Evolutionary conservation across 1,284 basidiomycete genomes (phyloP).

Genomic region (Apiotrichum mycotoxinovorans): DNA sequence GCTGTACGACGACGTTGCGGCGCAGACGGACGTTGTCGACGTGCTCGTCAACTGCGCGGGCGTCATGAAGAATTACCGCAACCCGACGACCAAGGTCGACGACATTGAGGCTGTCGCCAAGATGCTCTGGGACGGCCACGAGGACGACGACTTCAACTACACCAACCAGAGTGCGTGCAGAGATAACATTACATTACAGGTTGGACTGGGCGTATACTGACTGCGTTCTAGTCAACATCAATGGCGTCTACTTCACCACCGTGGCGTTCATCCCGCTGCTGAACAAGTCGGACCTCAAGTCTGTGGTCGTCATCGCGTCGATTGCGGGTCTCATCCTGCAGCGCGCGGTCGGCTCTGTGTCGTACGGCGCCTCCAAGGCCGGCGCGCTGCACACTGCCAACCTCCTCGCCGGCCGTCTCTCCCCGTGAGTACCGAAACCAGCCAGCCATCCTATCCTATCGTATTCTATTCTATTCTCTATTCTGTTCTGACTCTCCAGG

Average conservation of each 20-base stretch:
- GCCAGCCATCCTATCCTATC: no score
- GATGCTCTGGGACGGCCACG: constrained; percentile 37
- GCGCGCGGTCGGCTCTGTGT: constrained; percentile 30
- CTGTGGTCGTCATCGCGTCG: constrained; percentile 45
- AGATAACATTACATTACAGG: no score
- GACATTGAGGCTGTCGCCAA: constrained; percentile 36
- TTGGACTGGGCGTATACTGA: no score
- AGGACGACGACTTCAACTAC: constrained; percentile 35
- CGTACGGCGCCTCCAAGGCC: constrained; percentile 47
- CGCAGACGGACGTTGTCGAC: constrained; percentile 29
- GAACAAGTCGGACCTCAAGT: constrained; percentile 35
- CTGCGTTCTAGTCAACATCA: constrained; percentile 32
- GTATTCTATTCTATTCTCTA: no score
- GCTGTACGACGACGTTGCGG: constrained; percentile 34
- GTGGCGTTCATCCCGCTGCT: constrained; percentile 41
- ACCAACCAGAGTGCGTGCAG: constrained; percentile 21
- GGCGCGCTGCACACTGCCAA: constrained; percentile 34
- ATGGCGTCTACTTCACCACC: constrained; percentile 45
- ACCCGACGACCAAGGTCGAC: constrained; percentile 28
- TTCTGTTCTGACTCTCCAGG: neutral
- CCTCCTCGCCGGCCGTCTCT: constrained; percentile 33
- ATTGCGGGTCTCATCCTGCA: constrained; percentile 44
- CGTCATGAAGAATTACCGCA: constrained; percentile 32
- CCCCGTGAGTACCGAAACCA: no score
- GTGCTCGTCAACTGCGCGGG: constrained; percentile 46